Evolutionary conservation across 225 moss, liverwort and hornwort genomes (phyloP).

Genomic region (Lunularia cruciata): DNA sequence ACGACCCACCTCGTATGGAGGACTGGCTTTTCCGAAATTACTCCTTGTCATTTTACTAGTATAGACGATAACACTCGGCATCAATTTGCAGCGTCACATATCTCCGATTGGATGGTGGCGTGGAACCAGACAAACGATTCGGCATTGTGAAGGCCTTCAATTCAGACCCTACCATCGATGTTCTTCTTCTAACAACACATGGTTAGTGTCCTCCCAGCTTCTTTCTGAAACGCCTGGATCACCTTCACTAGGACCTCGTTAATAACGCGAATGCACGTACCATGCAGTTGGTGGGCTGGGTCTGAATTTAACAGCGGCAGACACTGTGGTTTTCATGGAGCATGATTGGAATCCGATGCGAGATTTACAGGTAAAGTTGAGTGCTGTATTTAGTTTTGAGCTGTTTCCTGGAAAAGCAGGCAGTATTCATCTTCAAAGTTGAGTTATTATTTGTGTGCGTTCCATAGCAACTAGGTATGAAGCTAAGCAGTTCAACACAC

Average conservation of each 20-base stretch:
- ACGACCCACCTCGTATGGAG: too few relatives aligned
- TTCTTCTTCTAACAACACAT: constrained; percentile 85
- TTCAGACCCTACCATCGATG: constrained; percentile 93
- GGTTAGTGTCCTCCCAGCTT: constrained; percentile 39
- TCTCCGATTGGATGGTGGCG: constrained; percentile 86
- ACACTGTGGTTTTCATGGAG: constrained; percentile 96
- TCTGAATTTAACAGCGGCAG: constrained; percentile 85
- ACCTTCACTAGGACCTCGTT: not conserved
- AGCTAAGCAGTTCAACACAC: too few relatives aligned
- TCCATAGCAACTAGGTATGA: not conserved
- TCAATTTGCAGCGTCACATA: constrained; percentile 62
- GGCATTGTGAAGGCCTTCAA: constrained; percentile 93
- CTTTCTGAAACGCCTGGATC: not conserved
- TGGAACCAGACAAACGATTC: constrained; percentile 88
- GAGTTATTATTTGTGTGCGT: too few relatives aligned
- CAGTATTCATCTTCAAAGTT: too few relatives aligned
- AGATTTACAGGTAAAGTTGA: constrained; percentile 62
- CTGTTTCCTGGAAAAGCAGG: not conserved
- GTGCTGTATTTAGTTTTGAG: not conserved
- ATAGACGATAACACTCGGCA: not conserved
- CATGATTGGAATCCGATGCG: constrained; percentile 99
- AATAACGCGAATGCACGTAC: not conserved
- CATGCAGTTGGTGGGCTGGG: constrained; percentile 82
- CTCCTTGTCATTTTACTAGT: too few relatives aligned
- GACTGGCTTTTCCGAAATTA: too few relatives aligned